Conservation (phyloP, 129 eudicot genomes). For the Flaveria ramosissima region DNA sequence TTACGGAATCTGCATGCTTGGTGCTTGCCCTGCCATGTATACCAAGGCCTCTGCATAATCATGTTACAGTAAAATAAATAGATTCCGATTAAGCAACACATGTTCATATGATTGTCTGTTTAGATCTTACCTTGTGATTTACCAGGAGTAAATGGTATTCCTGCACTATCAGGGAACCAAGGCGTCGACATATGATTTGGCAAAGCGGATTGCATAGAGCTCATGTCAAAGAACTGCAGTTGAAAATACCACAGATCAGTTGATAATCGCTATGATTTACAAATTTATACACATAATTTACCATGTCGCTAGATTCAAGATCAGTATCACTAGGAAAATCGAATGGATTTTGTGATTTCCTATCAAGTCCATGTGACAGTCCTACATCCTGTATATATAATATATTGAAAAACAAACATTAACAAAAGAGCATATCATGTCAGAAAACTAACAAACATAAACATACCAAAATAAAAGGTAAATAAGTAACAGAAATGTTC, state of each 20-base stretch:
- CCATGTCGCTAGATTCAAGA: constrained; percentile 59
- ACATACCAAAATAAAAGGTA: not conserved
- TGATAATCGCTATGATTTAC: not conserved
- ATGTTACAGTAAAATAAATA: constrained; percentile 24
- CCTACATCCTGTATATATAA: constrained; percentile 47
- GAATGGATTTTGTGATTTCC: constrained; percentile 77
- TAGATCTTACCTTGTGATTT: constrained; percentile 48
- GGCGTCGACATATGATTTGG: constrained; percentile 56
- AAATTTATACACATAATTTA: constrained; percentile 33
- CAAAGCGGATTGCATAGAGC: constrained; percentile 68
- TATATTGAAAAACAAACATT: not conserved
- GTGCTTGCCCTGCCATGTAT: constrained; percentile 53
- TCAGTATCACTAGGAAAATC: constrained; percentile 68
- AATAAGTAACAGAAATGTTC: constrained; percentile 17
- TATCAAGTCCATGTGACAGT: constrained; percentile 35
- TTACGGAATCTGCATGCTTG: constrained; percentile 67
- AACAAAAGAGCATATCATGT: not conserved
- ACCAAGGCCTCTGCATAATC: constrained; percentile 58
- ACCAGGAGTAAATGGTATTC: constrained; percentile 45
- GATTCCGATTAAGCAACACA: not conserved
- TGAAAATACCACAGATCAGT: constrained; percentile 2
- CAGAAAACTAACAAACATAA: not conserved
- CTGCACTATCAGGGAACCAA: constrained; percentile 65
- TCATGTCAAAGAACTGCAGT: constrained; percentile 82
- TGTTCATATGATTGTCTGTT: not conserved